Base-by-base conservation (phyloP, 2,329 filamentous ascomycete species). In the Trichoderma sp. region DNA sequence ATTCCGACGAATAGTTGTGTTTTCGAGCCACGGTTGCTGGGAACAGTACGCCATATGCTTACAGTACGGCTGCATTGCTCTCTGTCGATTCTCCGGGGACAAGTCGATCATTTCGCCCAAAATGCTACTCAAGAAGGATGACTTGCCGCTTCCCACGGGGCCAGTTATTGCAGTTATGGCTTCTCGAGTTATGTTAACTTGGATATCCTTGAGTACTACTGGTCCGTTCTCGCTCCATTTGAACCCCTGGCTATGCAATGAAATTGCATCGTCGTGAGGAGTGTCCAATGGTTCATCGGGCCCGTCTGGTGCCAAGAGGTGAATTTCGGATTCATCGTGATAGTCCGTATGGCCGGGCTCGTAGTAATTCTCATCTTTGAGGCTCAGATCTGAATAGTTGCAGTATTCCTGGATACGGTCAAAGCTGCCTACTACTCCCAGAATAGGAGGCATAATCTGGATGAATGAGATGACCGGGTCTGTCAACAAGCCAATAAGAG, bases 331-430 rank as follows among this genome's bases (percentile, higher is more conserved):
- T 27, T 63, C 66, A 47, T 59, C 49, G 8, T 47, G 57, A 1
- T 57, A 19, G 16, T 69, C 68, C 16, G 58, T 31, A 13, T 43
- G 40, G 27, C 35, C 53, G 8, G 62, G 56, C 21, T 70, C 29
- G 40, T 60, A 66, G n/a, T 59, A 68, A 11, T 56, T 49, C 10
- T 70, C 58, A 16, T 61, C 68, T 21, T 53, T 68, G 7, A 66
- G 57, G 5, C 31, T 47, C 14, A 52, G 7, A 7, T 52, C 55
- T 29, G 40, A 47, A 21, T 71, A 67, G 37, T 71, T 72, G 58
- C 70, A 74, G 21, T 72, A 76, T 21, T 72, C 70, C 19, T 76
- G 74, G 10, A 76, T 73, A 6, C 74, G 74, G 37, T 72, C 70
- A 53, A 75, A 75, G 21, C 73, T 61, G 2, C 70, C 63, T 4